Conservation (phyloP, 768 basidiomycete species). For the Atractiella rhizophila region DNA sequence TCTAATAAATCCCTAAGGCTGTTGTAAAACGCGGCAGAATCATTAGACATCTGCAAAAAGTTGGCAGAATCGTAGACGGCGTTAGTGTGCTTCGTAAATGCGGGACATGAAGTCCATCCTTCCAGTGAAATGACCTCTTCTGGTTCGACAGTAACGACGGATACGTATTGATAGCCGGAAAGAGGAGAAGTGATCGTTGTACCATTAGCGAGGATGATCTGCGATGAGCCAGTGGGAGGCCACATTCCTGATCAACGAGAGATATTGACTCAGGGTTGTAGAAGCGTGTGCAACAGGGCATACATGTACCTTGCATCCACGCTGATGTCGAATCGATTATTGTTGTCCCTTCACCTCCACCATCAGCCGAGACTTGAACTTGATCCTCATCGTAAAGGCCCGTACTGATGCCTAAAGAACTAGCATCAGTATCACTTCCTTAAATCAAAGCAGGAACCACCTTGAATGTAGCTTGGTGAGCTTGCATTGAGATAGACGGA, state of each 20-base stretch:
- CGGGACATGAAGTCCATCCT: constrained; percentile 6
- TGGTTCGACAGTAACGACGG: constrained; percentile 19
- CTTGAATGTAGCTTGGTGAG: background rate
- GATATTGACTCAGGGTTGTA: no score
- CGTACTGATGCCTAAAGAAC: constrained; percentile 1
- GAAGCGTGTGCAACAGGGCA: no score
- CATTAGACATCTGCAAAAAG: no score
- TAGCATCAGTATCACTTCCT: no score
- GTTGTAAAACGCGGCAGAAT: no score
- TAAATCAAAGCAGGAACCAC: no score
- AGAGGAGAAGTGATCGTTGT: constrained; percentile 36
- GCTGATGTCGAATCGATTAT: constrained; percentile 41
- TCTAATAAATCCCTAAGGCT: no score
- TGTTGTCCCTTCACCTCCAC: constrained; percentile 43
- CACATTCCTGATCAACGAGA: no score
- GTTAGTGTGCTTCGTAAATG: no score
- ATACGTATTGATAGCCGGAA: constrained; percentile 53
- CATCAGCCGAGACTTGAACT: constrained; percentile 38
- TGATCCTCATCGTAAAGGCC: background rate
- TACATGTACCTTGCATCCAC: constrained; percentile 43
- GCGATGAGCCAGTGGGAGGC: constrained; percentile 32
- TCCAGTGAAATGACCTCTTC: constrained; percentile 8
- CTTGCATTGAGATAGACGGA: constrained; percentile 1
- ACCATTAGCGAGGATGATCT: constrained; percentile 41
- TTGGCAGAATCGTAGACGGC: no score